A percentile compares a stretch with the other conserved stretches of the same genome.
These are phyloP conservation scores for Flaveria linearis DNA, from an alignment of 129 eudicot species.

Conservation along the genomic window DNA sequence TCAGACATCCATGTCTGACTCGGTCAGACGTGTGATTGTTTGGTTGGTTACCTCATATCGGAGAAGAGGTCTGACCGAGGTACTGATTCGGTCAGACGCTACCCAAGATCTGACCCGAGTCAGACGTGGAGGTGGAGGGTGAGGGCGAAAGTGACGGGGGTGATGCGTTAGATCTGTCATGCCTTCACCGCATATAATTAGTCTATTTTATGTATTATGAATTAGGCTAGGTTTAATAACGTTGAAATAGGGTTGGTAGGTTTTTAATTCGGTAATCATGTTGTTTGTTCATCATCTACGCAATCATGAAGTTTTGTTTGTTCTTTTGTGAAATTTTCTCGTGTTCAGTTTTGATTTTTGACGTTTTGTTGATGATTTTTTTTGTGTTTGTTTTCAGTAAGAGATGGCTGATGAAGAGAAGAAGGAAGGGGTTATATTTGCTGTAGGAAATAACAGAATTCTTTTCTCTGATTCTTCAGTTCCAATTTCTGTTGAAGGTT, in stretches of 20 bases:
- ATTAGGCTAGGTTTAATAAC: conserved; percentile 13
- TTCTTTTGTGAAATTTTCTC: neutral
- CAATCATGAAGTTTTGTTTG: neutral
- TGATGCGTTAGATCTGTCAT: conserved; percentile 17
- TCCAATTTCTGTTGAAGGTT: conserved; percentile 64
- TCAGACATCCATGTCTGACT: too few species aligned
- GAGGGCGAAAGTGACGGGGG: too few species aligned
- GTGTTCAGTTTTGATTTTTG: neutral
- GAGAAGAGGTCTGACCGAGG: too few species aligned
- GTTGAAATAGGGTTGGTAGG: neutral
- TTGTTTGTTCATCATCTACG: conserved; percentile 13
- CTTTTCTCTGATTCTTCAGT: conserved; percentile 57
- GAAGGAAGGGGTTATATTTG: conserved; percentile 50
- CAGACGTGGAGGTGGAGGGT: too few species aligned
- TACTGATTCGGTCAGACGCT: too few species aligned
- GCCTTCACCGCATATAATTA: conserved; percentile 18
- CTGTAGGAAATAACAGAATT: conserved; percentile 47
- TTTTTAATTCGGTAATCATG: conserved; percentile 8
- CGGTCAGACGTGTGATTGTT: too few species aligned
- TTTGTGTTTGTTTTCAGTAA: conserved; percentile 21
- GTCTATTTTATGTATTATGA: conserved; percentile 7
- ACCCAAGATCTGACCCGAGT: too few species aligned
- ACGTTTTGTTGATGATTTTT: conserved; percentile 7
- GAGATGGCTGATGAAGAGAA: conserved; percentile 43
- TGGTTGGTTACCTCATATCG: too few species aligned